Evolutionary conservation across 148 eudicot genomes (phyloP).

Genomic region (Linanthus parryae): DNA sequence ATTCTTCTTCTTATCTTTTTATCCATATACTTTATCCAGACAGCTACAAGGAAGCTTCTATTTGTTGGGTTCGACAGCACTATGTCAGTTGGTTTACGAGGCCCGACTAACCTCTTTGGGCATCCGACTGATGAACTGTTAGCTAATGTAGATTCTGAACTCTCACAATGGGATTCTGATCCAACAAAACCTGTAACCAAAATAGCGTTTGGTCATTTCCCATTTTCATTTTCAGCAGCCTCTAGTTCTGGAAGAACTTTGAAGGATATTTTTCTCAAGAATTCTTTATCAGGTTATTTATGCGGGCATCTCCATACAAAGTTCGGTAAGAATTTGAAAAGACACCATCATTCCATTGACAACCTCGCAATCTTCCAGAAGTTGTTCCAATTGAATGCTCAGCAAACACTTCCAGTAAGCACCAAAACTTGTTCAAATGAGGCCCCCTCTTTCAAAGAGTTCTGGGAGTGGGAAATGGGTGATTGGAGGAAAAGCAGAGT

Average conservation of each 20-base stretch:
- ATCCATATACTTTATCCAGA: conserved; percentile 42
- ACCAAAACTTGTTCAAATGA: conserved; percentile 27
- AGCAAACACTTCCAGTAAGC: conserved; percentile 15
- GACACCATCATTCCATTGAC: conserved; percentile 48
- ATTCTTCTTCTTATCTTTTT: conserved; percentile 1
- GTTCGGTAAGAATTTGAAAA: conserved; percentile 78
- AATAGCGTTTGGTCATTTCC: conserved; percentile 84
- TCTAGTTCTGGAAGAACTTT: conserved; percentile 67
- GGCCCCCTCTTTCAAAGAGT: conserved; percentile 32
- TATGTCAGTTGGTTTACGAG: conserved; percentile 72
- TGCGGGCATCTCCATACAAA: conserved; percentile 86
- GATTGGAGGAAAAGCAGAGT: conserved; percentile 82
- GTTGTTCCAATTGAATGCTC: conserved; percentile 54
- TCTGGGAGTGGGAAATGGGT: conserved; percentile 99
- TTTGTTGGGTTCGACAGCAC: conserved; percentile 90
- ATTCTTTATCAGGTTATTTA: conserved; percentile 68
- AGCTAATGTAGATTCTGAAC: conserved; percentile 58
- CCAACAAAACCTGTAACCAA: conserved; percentile 53
- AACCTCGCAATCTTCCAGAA: conserved; percentile 12
- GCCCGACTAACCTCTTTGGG: conserved; percentile 94
- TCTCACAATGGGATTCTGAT: conserved; percentile 62
- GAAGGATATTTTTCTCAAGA: conserved; percentile 53
- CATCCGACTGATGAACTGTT: conserved; percentile 77
- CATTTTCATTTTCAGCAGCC: conserved; percentile 74
- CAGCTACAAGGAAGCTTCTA: conserved; percentile 59